These are phyloP conservation scores for Orbilia blumenaviensis DNA, from an alignment of 2,329 filamentous ascomycete species.

Conservation along the genomic window DNA sequence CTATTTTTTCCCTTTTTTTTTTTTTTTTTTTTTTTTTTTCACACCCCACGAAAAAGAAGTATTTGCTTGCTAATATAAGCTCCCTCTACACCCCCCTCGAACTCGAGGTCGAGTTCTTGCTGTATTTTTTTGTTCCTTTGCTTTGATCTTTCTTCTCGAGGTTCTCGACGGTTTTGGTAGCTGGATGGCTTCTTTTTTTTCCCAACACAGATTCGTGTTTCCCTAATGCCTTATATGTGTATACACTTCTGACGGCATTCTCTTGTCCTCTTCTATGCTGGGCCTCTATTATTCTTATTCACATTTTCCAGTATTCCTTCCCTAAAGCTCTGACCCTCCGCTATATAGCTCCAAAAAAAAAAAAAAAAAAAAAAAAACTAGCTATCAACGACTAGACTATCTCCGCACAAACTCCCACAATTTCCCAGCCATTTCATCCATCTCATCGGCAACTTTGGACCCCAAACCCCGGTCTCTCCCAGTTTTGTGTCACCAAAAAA, in stretches of 20 bases:
- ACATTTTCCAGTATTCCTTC: too few relatives aligned
- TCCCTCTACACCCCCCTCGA: neutral
- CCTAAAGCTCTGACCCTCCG: too few relatives aligned
- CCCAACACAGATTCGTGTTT: too few relatives aligned
- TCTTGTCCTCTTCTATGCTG: too few relatives aligned
- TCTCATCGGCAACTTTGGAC: neutral
- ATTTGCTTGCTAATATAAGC: neutral
- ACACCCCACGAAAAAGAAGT: neutral
- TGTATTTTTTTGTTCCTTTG: neutral
- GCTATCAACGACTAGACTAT: too few relatives aligned
- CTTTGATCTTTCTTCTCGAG: neutral
- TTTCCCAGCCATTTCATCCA: too few relatives aligned
- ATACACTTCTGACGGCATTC: too few relatives aligned
- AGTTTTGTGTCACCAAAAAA: conserved; percentile 33
- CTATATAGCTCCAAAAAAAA: too few relatives aligned
- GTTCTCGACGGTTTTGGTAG: neutral
- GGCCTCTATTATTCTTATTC: too few relatives aligned
- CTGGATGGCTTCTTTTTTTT: neutral
- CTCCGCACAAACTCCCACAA: too few relatives aligned
- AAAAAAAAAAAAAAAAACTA: too few relatives aligned
- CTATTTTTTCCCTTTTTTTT: neutral
- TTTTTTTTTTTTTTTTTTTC: neutral
- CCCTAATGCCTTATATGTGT: too few relatives aligned
- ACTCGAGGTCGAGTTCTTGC: neutral
- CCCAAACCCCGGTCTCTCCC: neutral